A percentile compares a stretch with the other conserved stretches of the same genome.
Conservation (phyloP, 306 rosid genomes). For the Begonia loranthoides region DNA sequence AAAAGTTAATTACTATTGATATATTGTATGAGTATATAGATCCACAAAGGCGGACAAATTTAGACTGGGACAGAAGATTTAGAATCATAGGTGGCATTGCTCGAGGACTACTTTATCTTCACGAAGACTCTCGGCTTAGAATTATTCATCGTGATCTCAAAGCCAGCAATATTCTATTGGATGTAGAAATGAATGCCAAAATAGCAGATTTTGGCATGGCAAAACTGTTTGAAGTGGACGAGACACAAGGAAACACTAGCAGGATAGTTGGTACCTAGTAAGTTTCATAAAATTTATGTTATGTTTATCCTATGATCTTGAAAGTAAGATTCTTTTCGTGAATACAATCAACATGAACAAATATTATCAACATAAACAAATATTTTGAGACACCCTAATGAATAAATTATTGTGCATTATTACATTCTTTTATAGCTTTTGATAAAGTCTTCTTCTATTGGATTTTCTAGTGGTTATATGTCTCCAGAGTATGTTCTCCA, state of each 20-base stretch:
- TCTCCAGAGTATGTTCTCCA: too few relatives aligned
- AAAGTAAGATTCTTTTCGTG: too few relatives aligned
- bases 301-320: too few relatives aligned
- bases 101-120: slow-evolving; percentile 51
- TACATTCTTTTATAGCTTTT: too few relatives aligned
- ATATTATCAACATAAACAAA: too few relatives aligned
- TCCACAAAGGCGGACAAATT: neutral
- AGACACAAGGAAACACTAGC: slow-evolving; percentile 29
- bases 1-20: neutral
- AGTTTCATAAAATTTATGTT: slow-evolving; percentile 9
- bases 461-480: too few relatives aligned
- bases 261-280: slow-evolving; percentile 58
- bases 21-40: neutral
- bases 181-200: slow-evolving; percentile 36
- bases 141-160: slow-evolving; percentile 62
- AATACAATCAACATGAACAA: too few relatives aligned
- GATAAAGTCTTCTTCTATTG: too few relatives aligned
- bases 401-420: too few relatives aligned
- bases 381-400: too few relatives aligned
- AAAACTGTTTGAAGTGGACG: slow-evolving; percentile 26
- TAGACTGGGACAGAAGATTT: slow-evolving; percentile 39
- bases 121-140: slow-evolving; percentile 46
- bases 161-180: slow-evolving; percentile 49
- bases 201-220: slow-evolving; percentile 77
- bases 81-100: slow-evolving; percentile 41